These are phyloP conservation scores for Penicillium soppii DNA, from an alignment of 495 filamentous ascomycete genomes.

Conservation along the genomic window DNA sequence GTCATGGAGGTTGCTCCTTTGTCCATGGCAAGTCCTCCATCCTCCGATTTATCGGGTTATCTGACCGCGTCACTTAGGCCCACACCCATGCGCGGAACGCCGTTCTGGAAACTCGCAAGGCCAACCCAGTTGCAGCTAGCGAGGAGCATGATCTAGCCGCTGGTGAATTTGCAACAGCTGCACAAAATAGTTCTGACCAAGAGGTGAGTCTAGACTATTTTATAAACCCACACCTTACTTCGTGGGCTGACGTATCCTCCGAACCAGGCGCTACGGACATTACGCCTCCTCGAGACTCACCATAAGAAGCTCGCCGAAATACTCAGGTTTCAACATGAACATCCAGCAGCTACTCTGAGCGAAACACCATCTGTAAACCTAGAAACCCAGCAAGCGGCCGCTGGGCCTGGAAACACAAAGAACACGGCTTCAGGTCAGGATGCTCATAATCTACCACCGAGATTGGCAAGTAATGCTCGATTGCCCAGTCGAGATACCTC, in stretches of 20 bases:
- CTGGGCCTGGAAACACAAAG: slow-evolving; percentile 27
- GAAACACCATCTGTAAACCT: slow-evolving; percentile 6
- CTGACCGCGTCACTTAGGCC: slow-evolving; percentile 52
- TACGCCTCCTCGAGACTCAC: slow-evolving; percentile 82
- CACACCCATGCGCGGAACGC: slow-evolving; percentile 85
- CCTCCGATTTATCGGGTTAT: slow-evolving; percentile 12
- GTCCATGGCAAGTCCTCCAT: slow-evolving; percentile 46
- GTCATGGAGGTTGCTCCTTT: slow-evolving; percentile 64
- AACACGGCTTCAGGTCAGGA: slow-evolving; percentile 27
- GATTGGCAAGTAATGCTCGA: slow-evolving; percentile 43
- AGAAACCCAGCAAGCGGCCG: slow-evolving; percentile 15
- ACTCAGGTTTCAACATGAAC: slow-evolving; percentile 66
- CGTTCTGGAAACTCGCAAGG: slow-evolving; percentile 70
- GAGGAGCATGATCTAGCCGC: slow-evolving; percentile 88
- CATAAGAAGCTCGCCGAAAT: slow-evolving; percentile 77
- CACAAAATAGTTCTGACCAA: slow-evolving; percentile 67
- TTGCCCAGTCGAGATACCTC: slow-evolving; percentile 66
- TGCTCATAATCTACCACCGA: slow-evolving; percentile 35
- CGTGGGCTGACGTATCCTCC: not conserved
- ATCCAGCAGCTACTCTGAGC: slow-evolving; percentile 39
- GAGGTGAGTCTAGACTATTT: slow-evolving; percentile 51
- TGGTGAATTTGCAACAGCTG: slow-evolving; percentile 82
- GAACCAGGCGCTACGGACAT: slow-evolving; percentile 70
- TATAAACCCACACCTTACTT: not conserved
- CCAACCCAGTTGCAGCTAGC: slow-evolving; percentile 75